Evolutionary conservation across 768 basidiomycete species (phyloP), one percentile per base, ranked within the genome.

Genomic region (Hemileccinum impolitum): DNA sequence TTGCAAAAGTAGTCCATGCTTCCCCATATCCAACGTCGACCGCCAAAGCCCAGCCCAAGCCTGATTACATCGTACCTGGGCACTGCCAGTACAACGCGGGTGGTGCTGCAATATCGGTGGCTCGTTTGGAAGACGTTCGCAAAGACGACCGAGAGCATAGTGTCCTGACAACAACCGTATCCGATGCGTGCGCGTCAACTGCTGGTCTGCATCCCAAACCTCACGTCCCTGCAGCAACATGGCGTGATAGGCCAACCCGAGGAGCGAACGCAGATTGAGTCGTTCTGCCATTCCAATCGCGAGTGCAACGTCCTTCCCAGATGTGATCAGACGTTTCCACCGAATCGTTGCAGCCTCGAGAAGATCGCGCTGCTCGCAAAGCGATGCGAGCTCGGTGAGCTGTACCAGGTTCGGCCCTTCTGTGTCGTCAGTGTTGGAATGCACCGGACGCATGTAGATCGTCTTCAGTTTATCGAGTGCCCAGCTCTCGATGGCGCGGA

Each of bases 81-180:
- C 64, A 30, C 68, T 59, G 1, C 66, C 66, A 9, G 63, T 63
- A 56, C 78, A 79, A 21, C 72, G 65, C 18, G 66, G 62, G 41
- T 64, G 67, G 54, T 80, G 79, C 39, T 65, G 61, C 25, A 80
- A 58, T 30, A 57, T 48, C 15, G 79, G 80, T 12, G 78, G 68
- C 26, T 65, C 69, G 38, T 53, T 59, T 5, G 74, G 71, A 7
- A 80, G 68, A 15, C 68, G 64, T 40, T 77, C 73, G 67, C 74
- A 74, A 26, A 74, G 61, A 48, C 72, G 69, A 6, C 69, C 68
- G 21, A 81, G 70, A 31, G 72, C 70, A 57, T 81, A 77, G 57
- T 76, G 73, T 14, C 80, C 80, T 21, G 76, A 77, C 8, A 81
- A 62, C 35, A 82, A 65, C 34, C 78, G 76, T 28, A 80, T 70